Percentiles rank a stretch among this genome's conserved stretches.
Evolutionary conservation across 805 yeast species (phyloP).

Genomic region (Dipodascus geniculatus): DNA sequence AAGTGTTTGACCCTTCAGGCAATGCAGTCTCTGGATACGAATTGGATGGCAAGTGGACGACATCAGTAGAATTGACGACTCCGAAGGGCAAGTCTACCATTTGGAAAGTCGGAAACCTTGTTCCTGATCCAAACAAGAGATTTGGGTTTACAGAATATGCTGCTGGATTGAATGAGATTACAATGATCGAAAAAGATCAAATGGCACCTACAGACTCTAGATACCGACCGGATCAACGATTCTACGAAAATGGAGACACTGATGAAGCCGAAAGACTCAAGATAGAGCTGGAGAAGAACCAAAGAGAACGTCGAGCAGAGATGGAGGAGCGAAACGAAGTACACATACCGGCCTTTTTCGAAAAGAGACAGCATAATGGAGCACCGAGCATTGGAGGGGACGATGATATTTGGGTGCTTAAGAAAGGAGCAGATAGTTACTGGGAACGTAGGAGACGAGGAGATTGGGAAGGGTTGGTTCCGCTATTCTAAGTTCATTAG

Average conservation of each 20-base stretch:
- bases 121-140: constrained; percentile 45
- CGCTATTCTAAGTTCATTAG: constrained; percentile 7
- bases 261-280: constrained; percentile 66
- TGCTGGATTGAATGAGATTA: constrained; percentile 69
- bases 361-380: constrained; percentile 21
- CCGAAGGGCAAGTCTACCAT: constrained; percentile 27
- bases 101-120: constrained; percentile 64
- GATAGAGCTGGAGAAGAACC: constrained; percentile 60
- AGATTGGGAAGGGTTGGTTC: constrained; percentile 16
- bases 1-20: constrained; percentile 24
- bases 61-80: constrained; percentile 37
- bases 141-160: constrained; percentile 84
- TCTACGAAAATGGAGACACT: constrained; percentile 57
- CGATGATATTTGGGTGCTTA: constrained; percentile 40
- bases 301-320: constrained; percentile 61
- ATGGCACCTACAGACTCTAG: constrained; percentile 86
- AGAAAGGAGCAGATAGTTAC: constrained; percentile 45
- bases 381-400: constrained; percentile 25
- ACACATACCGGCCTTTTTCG: constrained; percentile 56
- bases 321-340: constrained; percentile 33
- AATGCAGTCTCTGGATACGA: constrained; percentile 19
- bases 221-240: constrained; percentile 71
- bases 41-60: constrained; percentile 74
- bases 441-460: constrained; percentile 64
- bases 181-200: constrained; percentile 48